Evolutionary conservation across 768 basidiomycete genomes (phyloP).

Genomic region (Holtermannia corniformis): DNA sequence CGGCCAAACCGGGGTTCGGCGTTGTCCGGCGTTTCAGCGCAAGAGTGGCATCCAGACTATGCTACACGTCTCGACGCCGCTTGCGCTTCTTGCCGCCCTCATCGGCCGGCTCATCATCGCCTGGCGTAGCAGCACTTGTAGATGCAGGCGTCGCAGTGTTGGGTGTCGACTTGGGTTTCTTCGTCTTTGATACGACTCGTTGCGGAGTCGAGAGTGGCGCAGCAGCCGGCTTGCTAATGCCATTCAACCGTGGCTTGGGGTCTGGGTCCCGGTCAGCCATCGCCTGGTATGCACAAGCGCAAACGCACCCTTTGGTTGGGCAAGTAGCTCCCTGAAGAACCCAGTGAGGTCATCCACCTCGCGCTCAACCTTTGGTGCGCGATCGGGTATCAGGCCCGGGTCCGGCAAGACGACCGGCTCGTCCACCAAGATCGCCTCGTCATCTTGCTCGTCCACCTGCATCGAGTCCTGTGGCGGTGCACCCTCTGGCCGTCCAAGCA

Average conservation of each 20-base stretch:
- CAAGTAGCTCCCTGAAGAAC: constrained; percentile 50
- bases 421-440: constrained; percentile 24
- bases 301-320: not conserved
- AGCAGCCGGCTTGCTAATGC: too few relatives aligned
- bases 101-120: not conserved
- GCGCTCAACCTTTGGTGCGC: constrained; percentile 44
- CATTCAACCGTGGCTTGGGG: too few relatives aligned
- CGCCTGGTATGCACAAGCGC: too few relatives aligned
- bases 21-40: not conserved
- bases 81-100: not conserved
- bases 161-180: too few relatives aligned
- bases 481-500: constrained; percentile 26
- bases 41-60: not conserved
- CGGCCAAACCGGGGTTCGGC: too few relatives aligned
- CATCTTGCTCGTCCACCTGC: constrained; percentile 4
- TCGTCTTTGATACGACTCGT: not conserved
- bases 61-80: not conserved
- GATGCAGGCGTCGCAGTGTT: not conserved
- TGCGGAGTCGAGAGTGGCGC: not conserved
- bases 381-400: constrained; percentile 1
- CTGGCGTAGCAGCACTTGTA: not conserved
- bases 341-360: constrained; percentile 56
- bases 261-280: too few relatives aligned
- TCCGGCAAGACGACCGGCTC: constrained; percentile 4
- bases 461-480: not conserved